phyloP scores from a whole-genome alignment of 352 stramenopile species.

The Phytophthora niederhauseri region DNA sequence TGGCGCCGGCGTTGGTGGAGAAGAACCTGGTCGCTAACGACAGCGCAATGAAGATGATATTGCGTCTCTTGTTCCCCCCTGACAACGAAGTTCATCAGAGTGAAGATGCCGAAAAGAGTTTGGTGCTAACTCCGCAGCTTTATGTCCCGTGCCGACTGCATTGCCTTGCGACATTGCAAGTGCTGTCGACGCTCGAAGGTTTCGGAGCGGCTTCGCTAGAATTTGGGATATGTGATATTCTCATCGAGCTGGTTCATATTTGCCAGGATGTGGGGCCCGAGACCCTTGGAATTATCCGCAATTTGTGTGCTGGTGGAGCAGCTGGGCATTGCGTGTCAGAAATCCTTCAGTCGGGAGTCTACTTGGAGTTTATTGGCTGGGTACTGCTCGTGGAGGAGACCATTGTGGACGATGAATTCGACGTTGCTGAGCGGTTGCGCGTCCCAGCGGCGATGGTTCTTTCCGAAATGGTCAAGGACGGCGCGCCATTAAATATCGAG shows the following conservation, averaged over 20 bases:
- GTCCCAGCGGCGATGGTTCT: constrained; percentile 70
- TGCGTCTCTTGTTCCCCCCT: constrained; percentile 75
- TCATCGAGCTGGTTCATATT: constrained; percentile 78
- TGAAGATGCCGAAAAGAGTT: constrained; percentile 51
- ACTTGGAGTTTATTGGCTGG: constrained; percentile 84
- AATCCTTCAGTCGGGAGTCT: constrained; percentile 74
- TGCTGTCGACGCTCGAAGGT: constrained; percentile 57
- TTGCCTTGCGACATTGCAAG: constrained; percentile 60
- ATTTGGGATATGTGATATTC: constrained; percentile 75
- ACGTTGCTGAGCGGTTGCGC: constrained; percentile 56
- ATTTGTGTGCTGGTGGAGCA: constrained; percentile 60
- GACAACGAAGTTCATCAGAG: constrained; percentile 80
- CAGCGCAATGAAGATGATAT: constrained; percentile 73
- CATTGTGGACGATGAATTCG: constrained; percentile 69
- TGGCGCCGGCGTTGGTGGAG: constrained; percentile 66
- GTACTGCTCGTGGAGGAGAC: constrained; percentile 66
- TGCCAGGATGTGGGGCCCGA: constrained; percentile 60
- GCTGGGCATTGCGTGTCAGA: constrained; percentile 54
- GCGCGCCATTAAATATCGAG: constrained; percentile 52
- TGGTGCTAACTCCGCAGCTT: constrained; percentile 61
- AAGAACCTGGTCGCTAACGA: constrained; percentile 56
- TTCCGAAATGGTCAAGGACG: constrained; percentile 59
- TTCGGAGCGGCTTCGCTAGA: constrained; percentile 60
- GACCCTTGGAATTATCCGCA: constrained; percentile 65
- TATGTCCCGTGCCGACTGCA: constrained; percentile 70